Base-by-base conservation (phyloP, 177 flowering plant genomes). In the Vitis hybrid region DNA sequence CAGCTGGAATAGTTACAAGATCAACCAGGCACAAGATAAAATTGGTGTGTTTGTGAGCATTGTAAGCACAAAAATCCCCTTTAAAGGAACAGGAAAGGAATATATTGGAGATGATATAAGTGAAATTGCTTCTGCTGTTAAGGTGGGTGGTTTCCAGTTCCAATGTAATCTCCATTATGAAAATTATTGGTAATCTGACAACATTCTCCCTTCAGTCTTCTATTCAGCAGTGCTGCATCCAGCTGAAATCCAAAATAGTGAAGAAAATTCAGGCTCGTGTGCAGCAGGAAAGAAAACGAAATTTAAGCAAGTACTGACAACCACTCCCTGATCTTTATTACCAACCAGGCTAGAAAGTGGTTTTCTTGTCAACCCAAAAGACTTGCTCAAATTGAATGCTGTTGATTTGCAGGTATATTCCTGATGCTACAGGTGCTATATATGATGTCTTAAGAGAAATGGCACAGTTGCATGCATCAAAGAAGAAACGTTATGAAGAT, bases 31-130 rank as follows among this genome's bases (percentile, higher is more conserved):
- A 55, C 99, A 95, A 77, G 99, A 95, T 67, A 95, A 90, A 78
- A 87, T 95, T 67, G 98, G 99, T 55, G 97, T 93, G 26, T 93
- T 93, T 83, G 97, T 95, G 72, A 95, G 98, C 85, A 86, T 93
- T 70, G 99, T 95, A 3, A 95, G 99, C 82, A 93, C 99, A 62
- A 95, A 95, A 81, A 95, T 95, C 60, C 99, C 99, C 53, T 95
- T 95, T 70, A 95, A 95, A 82, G 99, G 99, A 57, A 93, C 97
- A 51, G 98, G 99, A 22, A 95, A 93, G 78, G 99, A 95, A 79
- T 95, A 95, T 70, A 95, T 95, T 83, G 99, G 99, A 70, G 99
- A 93, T 85, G 97, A 95, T 76, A 95, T 93, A 62, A 89, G 78
- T 75, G 99, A 95, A 76, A 91, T 95, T 74, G 93, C 97, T 74